Evolutionary conservation across 208 protist genomes (phyloP), one percentile per base, ranked within the genome.

Genomic region (Acanthamoeba healyi): DNA sequence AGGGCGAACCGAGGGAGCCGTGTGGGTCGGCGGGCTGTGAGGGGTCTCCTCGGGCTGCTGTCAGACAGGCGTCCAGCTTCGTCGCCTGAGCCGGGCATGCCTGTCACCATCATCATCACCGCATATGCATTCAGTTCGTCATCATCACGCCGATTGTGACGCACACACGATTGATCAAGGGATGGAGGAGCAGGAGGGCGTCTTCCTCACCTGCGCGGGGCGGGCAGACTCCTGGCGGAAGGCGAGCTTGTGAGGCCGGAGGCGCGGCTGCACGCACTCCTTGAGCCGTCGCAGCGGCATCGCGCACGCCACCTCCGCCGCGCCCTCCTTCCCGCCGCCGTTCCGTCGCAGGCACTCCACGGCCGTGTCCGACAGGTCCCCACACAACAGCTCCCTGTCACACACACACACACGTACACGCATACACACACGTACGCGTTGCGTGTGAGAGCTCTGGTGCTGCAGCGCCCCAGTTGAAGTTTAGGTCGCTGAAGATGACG

Each of bases 231-330:
- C 70, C 24, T 79, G 4, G 14, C 70, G 70, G 70, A 79, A 79
- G 32, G 70, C 70, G 12, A 79, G 70, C 70, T 79, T 79, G 38
- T 79, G 42, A 12, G 70, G 70, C 5, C 70, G 36, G 24, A 79
- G 70, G 70, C 70, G 70, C 5, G 70, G 70, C 70, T 79, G 29
- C 36, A 79, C 70, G 70, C 70, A 79, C 36, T 79, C 70, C 38
- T 79, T 79, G 70, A 79, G 70, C 32, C 42, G 70, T 24, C 38
- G 70, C 12, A 79, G 32, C 12, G 70, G 70, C 5, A 36, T 32
- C 6, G 70, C 38, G 32, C 70, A 79, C 10, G 70, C 70, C 9
- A 46, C 38, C 70, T 79, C 70, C 3, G 70, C 70, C 6, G 9
- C 36, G 10, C 49, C 49, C 15, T 54, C 49, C 15, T 10, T 79